Evolutionary conservation across 257 asterid species (phyloP).

Genomic region (Solanum pennellii): DNA sequence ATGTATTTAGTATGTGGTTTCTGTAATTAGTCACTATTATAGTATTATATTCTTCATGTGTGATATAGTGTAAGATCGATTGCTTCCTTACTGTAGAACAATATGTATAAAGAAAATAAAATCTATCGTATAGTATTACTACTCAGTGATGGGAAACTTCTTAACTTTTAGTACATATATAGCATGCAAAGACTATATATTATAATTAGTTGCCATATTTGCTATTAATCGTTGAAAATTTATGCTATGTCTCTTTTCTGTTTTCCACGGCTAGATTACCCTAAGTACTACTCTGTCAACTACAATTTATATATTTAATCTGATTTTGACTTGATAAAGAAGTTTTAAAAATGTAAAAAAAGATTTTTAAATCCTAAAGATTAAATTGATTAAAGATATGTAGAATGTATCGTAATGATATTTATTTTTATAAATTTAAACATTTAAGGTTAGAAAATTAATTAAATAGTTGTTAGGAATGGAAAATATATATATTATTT

Average conservation of each 20-base stretch:
- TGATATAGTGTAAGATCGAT: too few species aligned
- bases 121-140: neutral
- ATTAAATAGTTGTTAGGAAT: too few species aligned
- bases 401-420: too few species aligned
- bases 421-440: too few species aligned
- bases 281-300: neutral
- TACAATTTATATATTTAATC: too few species aligned
- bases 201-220: neutral
- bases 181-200: neutral
- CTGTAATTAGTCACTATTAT: neutral
- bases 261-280: neutral
- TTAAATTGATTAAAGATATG: too few species aligned
- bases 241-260: neutral
- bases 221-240: neutral
- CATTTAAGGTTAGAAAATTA: too few species aligned
- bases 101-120: neutral
- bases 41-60: too few species aligned
- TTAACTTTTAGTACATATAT: neutral
- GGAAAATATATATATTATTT: too few species aligned
- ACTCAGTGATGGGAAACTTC: neutral
- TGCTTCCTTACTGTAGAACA: neutral
- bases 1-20: neutral
- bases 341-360: too few species aligned
- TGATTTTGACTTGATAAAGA: too few species aligned
- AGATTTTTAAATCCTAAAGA: rapidly evolving